A percentile compares a stretch with the other conserved stretches of the same genome.
phyloP scores from a whole-genome alignment of 305 asterid genomes.

The Solanum hybrid region DNA sequence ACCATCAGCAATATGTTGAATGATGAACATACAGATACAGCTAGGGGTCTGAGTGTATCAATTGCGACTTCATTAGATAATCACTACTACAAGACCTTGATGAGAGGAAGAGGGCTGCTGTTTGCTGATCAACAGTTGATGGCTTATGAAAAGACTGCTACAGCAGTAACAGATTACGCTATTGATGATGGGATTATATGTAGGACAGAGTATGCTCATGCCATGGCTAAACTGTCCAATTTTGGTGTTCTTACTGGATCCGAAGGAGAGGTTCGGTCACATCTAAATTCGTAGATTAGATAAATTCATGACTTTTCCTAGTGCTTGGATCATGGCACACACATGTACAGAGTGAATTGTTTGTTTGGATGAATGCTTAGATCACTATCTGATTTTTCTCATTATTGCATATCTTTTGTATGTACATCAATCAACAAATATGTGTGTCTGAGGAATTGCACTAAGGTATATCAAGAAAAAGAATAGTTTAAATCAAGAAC shows the following conservation, averaged over 20 bases:
- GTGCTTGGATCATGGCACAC: neutral
- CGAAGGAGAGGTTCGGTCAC: too few relatives aligned
- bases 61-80: neutral
- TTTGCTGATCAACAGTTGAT: conserved; percentile 27
- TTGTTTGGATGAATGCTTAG: neutral
- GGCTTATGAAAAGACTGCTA: conserved; percentile 16
- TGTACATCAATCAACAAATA: too few relatives aligned
- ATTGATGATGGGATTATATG: conserved; percentile 11
- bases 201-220: conserved; percentile 14
- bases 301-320: too few relatives aligned
- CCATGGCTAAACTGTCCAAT: neutral
- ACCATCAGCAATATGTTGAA: neutral
- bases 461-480: neutral
- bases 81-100: conserved; percentile 13
- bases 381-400: neutral
- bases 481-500: too few relatives aligned
- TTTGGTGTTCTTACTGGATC: too few relatives aligned
- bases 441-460: neutral
- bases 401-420: neutral
- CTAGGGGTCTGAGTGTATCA: neutral
- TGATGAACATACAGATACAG: neutral
- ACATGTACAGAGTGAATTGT: neutral
- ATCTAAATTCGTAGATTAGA: too few relatives aligned
- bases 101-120: conserved; percentile 19
- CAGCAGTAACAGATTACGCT: conserved; percentile 15